phyloP scores from a whole-genome alignment of 2,329 filamentous ascomycete species.

The Chlorencoelia australis region DNA sequence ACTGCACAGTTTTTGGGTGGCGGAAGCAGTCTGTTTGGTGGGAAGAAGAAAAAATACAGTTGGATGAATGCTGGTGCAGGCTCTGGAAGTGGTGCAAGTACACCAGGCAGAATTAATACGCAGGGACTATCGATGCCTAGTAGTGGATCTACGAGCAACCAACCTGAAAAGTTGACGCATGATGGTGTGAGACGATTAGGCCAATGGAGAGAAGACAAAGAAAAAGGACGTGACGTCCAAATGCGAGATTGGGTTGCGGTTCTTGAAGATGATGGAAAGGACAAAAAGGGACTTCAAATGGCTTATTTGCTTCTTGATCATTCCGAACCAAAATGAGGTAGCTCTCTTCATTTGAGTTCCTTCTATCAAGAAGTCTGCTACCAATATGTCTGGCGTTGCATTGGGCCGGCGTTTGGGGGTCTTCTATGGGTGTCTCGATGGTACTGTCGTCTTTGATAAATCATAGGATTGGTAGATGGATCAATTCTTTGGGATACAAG shows the following conservation, averaged over 20 bases:
- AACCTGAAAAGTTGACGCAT: conserved; percentile 37
- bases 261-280: conserved; percentile 67
- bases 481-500: too few relatives aligned
- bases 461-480: too few relatives aligned
- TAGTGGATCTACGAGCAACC: conserved; percentile 28
- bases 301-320: conserved; percentile 22
- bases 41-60: conserved; percentile 67
- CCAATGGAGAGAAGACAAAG: conserved; percentile 68
- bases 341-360: not conserved
- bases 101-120: conserved; percentile 30
- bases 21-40: conserved; percentile 45
- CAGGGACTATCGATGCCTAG: conserved; percentile 29
- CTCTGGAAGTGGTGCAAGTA: conserved; percentile 40
- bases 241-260: conserved; percentile 72
- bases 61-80: conserved; percentile 52
- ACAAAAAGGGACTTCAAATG: conserved; percentile 49
- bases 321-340: conserved; percentile 30
- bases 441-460: too few relatives aligned
- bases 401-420: too few relatives aligned
- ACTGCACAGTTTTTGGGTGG: conserved; percentile 66
- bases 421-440: too few relatives aligned
- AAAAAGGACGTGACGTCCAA: conserved; percentile 70
- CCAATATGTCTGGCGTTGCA: too few relatives aligned
- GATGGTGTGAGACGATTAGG: conserved; percentile 56
- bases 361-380: too few relatives aligned